A percentile compares a stretch with the other conserved stretches of the same genome.
These are phyloP conservation scores for Phlegmacium glaucopus DNA, from an alignment of 768 basidiomycete genomes.

Conservation along the genomic window DNA sequence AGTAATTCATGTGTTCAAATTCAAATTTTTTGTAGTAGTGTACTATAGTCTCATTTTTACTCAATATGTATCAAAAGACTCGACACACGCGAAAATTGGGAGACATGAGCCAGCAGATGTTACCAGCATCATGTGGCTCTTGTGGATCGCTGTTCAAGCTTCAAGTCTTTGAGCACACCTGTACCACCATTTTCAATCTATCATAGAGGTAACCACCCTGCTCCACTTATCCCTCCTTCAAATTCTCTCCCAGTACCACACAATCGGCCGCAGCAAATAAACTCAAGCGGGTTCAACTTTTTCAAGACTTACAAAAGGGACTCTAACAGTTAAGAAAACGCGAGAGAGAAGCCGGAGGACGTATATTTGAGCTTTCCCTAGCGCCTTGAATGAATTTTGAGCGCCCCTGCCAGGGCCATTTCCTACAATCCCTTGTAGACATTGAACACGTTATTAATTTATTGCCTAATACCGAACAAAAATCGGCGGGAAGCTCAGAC, in stretches of 20 bases:
- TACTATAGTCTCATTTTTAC: too few relatives aligned
- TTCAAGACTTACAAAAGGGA: neutral
- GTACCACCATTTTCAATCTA: neutral
- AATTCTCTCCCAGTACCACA: neutral
- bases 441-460: neutral
- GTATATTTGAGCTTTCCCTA: neutral
- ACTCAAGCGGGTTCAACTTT: neutral
- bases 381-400: neutral
- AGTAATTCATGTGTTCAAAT: too few relatives aligned
- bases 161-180: slow-evolving; percentile 1
- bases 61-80: neutral
- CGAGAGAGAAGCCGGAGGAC: neutral
- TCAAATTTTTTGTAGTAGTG: too few relatives aligned
- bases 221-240: neutral
- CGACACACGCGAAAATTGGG: neutral
- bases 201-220: neutral
- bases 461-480: neutral
- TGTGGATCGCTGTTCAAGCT: neutral
- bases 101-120: neutral
- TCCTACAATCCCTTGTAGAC: neutral
- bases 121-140: neutral
- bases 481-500: neutral
- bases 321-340: neutral
- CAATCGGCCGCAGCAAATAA: neutral
- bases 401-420: neutral